phyloP scores from a whole-genome alignment of 2,329 filamentous ascomycete species.

The Gnomoniopsis smithogilvyi region DNA sequence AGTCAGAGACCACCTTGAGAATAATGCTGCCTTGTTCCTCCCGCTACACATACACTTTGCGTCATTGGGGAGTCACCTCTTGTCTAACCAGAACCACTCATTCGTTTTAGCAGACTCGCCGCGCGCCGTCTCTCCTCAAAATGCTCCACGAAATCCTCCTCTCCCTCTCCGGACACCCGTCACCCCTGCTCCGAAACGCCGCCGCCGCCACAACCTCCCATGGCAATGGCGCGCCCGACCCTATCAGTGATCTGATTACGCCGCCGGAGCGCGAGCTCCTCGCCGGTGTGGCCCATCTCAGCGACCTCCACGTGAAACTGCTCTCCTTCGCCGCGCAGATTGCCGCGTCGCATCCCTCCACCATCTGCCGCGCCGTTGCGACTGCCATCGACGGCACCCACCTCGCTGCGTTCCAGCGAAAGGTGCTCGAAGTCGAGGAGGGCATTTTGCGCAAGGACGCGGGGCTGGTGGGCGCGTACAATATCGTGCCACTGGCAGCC shows the following conservation, averaged over 20 bases:
- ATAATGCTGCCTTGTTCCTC: background rate
- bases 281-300: conserved; percentile 71
- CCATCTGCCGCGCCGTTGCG: conserved; percentile 83
- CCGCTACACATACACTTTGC: background rate
- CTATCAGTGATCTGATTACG: conserved; percentile 50
- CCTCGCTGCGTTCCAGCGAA: conserved; percentile 75
- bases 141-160: conserved; percentile 99
- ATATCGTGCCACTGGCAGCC: conserved; percentile 86
- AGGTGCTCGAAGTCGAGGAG: conserved; percentile 80
- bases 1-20: conserved; percentile 5
- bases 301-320: conserved; percentile 72
- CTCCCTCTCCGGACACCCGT: conserved; percentile 90
- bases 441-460: conserved; percentile 74
- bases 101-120: background rate
- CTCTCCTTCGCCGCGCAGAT: conserved; percentile 65
- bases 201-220: conserved; percentile 41
- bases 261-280: conserved; percentile 82
- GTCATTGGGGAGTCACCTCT: background rate
- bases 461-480: conserved; percentile 81
- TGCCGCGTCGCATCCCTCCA: conserved; percentile 68
- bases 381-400: conserved; percentile 73
- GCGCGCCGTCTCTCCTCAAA: conserved; percentile 17
- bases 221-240: background rate
- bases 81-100: conserved; percentile 3
- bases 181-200: conserved; percentile 74